A percentile compares a stretch with the other conserved stretches of the same genome.
These are phyloP conservation scores for Aspergillus quadricinctus DNA, from an alignment of 2,329 filamentous ascomycete species.

Conservation along the genomic window DNA sequence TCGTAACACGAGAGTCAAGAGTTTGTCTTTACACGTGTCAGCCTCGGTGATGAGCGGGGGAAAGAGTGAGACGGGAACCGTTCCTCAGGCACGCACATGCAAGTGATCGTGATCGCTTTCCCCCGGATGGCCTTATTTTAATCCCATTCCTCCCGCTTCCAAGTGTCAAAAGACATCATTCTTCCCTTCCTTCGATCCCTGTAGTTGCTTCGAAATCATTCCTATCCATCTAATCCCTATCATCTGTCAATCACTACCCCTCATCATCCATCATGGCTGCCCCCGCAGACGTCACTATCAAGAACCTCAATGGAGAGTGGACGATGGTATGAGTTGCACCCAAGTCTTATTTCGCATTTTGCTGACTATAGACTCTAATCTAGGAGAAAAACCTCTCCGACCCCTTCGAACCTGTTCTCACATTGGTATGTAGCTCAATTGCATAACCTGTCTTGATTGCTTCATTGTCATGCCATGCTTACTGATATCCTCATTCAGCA, in stretches of 20 bases:
- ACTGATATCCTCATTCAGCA: conserved; percentile 41
- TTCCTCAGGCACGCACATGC: conserved; percentile 1
- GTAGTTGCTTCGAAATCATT: not conserved
- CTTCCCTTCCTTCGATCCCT: not conserved
- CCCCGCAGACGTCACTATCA: conserved; percentile 61
- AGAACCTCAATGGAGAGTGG: conserved; percentile 67
- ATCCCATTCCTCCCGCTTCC: not conserved
- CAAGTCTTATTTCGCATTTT: not conserved
- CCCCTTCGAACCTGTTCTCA: conserved; percentile 62
- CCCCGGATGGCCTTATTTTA: not conserved
- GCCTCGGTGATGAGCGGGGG: not conserved
- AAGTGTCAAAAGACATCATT: not conserved
- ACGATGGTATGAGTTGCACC: conserved; percentile 54
- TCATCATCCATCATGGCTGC: conserved; percentile 60
- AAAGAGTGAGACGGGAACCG: not conserved
- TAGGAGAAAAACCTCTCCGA: conserved; percentile 75
- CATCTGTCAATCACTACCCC: conserved; percentile 3
- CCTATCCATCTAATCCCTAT: not conserved
- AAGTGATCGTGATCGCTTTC: not conserved
- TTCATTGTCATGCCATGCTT: conserved; percentile 3
- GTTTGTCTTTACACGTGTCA: not conserved
- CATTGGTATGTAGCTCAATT: conserved; percentile 44
- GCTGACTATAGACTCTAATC: not conserved
- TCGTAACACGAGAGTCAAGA: not conserved
- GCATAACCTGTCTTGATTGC: not conserved